phyloP scores from a whole-genome alignment of 2,329 filamentous ascomycete species.

The Fusarium solani-melongenae region DNA sequence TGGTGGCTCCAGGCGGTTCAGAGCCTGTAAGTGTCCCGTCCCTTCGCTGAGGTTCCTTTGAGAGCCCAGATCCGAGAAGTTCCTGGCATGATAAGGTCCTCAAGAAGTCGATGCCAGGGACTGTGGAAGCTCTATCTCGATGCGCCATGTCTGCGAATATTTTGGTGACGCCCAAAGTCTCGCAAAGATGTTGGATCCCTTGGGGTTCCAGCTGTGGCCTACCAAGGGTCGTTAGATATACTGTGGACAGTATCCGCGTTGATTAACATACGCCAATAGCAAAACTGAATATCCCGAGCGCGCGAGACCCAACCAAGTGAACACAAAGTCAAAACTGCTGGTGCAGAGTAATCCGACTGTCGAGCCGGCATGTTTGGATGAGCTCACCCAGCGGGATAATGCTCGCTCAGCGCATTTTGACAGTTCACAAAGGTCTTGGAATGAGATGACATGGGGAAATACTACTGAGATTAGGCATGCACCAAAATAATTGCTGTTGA shows the following conservation, averaged over 20 bases:
- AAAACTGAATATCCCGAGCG: constrained; percentile 65
- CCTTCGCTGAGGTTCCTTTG: neutral
- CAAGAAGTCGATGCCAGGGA: constrained; percentile 14
- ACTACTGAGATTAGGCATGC: neutral
- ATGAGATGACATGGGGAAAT: constrained; percentile 39
- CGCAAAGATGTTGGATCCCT: constrained; percentile 65
- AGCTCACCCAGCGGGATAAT: constrained; percentile 10
- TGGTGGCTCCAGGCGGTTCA: neutral
- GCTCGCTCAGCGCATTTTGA: constrained; percentile 49
- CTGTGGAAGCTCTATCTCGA: neutral
- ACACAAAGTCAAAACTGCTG: constrained; percentile 67
- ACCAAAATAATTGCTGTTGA: no score
- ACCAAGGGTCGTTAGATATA: neutral
- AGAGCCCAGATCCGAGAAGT: neutral
- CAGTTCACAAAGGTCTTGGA: constrained; percentile 43
- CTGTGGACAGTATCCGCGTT: neutral
- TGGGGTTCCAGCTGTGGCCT: constrained; percentile 58
- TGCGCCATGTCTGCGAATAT: constrained; percentile 58
- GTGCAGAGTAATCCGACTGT: constrained; percentile 61
- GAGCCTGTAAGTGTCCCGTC: neutral
- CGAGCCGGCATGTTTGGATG: rapidly evolving
- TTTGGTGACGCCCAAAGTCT: constrained; percentile 52
- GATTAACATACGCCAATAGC: constrained; percentile 61
- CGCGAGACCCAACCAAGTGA: constrained; percentile 70
- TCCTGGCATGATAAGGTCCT: constrained; percentile 18